phyloP scores from a whole-genome alignment of 2,329 filamentous ascomycete species.

The Xylariaceae sp. region DNA sequence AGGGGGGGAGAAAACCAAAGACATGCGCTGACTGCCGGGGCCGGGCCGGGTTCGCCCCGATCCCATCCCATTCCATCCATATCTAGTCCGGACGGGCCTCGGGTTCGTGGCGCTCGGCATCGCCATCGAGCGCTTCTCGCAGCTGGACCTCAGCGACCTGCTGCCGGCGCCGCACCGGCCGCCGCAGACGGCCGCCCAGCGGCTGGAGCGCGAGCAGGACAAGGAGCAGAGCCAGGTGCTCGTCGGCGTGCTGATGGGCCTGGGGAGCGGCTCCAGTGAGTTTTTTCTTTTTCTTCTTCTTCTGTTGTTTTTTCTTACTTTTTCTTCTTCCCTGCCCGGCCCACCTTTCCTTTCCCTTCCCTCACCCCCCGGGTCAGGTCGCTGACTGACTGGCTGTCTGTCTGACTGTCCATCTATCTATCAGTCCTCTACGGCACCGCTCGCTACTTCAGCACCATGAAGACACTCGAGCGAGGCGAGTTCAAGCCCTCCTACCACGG shows the following conservation, averaged over 20 bases:
- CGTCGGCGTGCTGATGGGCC: conserved; percentile 33
- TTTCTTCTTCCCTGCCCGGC: too few relatives aligned
- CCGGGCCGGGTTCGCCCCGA: too few relatives aligned
- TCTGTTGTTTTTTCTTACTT: too few relatives aligned
- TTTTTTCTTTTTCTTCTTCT: too few relatives aligned
- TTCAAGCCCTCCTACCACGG: conserved; percentile 30
- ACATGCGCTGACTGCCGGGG: too few relatives aligned
- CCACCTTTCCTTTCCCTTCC: too few relatives aligned
- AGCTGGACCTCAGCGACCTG: conserved; percentile 30
- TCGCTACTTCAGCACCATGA: conserved; percentile 38
- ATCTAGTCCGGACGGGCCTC: conserved; percentile 40
- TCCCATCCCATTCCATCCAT: too few relatives aligned
- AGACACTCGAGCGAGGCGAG: conserved; percentile 32
- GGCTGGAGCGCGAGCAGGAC: conserved; percentile 13
- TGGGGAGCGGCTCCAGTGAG: conserved; percentile 37
- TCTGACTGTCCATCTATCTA: too few relatives aligned
- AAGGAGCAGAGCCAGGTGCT: conserved; percentile 27
- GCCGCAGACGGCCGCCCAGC: conserved; percentile 14
- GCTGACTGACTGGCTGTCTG: too few relatives aligned
- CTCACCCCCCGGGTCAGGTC: too few relatives aligned
- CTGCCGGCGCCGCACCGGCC: conserved; percentile 12
- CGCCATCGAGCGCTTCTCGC: conserved; percentile 38
- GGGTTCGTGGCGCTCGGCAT: conserved; percentile 45
- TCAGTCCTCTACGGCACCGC: conserved; percentile 39
- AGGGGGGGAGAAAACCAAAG: too few relatives aligned